These are phyloP conservation scores for Acorus calamus DNA, from an alignment of 106 monocot species.

Conservation along the genomic window DNA sequence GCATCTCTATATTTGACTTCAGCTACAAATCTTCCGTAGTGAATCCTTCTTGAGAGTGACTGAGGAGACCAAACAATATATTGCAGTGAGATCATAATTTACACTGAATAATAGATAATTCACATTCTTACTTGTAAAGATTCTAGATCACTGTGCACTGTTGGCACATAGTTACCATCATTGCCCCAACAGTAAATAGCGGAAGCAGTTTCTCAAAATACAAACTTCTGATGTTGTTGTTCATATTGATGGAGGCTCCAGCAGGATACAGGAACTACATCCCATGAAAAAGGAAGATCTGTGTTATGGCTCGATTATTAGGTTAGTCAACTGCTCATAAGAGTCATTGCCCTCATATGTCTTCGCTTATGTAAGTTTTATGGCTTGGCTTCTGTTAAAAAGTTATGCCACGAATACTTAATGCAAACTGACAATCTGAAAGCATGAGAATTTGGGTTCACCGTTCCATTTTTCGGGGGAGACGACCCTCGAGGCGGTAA, in stretches of 20 bases:
- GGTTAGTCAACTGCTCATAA: neutral
- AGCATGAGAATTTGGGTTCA: neutral
- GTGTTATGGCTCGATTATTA: neutral
- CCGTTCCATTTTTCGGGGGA: constrained; percentile 30
- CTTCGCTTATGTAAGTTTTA: neutral
- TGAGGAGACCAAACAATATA: constrained; percentile 10
- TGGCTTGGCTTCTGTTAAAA: neutral
- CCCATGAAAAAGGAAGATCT: too few relatives aligned
- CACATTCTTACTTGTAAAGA: constrained; percentile 62
- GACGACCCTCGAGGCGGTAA: constrained; percentile 30
- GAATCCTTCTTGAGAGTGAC: constrained; percentile 89
- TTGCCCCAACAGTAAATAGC: constrained; percentile 52
- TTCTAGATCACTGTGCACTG: constrained; percentile 58
- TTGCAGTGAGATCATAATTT: neutral
- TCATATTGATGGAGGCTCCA: constrained; percentile 53
- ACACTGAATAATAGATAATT: neutral
- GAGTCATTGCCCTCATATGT: neutral
- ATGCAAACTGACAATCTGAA: neutral
- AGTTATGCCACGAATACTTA: neutral
- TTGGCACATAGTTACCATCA: constrained; percentile 79
- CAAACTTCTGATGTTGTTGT: constrained; percentile 58
- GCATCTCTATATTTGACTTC: constrained; percentile 86
- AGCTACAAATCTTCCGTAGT: constrained; percentile 80
- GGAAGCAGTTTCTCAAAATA: constrained; percentile 67
- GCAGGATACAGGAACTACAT: constrained; percentile 54